Percentiles rank a stretch among this genome's conserved stretches.
Evolutionary conservation across 2,329 filamentous ascomycete genomes (phyloP).

Genomic region (Calonectria multiphialidica): DNA sequence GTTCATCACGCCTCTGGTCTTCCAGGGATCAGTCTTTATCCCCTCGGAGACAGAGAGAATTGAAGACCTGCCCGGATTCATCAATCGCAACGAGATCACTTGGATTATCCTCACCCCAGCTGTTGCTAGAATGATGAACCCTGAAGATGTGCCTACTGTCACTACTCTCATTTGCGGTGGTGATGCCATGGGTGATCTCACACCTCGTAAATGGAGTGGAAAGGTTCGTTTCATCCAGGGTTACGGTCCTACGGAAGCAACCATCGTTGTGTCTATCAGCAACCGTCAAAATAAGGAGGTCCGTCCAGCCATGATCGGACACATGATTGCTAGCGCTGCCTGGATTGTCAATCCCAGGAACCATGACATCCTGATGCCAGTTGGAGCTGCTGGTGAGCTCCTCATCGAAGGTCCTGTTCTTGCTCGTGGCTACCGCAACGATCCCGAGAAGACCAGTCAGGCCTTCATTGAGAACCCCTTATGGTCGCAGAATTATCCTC

Average conservation of each 20-base stretch:
- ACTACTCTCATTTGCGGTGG: conserved; percentile 40
- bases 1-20: conserved; percentile 34
- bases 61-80: conserved; percentile 26
- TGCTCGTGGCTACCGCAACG: conserved; percentile 62
- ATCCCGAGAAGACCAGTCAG: conserved; percentile 46
- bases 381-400: conserved; percentile 50
- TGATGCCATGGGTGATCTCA: conserved; percentile 39
- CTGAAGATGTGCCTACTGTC: conserved; percentile 29
- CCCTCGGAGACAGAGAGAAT: conserved; percentile 31
- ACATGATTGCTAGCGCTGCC: conserved; percentile 28
- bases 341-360: conserved; percentile 46
- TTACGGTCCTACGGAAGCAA: conserved; percentile 37
- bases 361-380: conserved; percentile 41
- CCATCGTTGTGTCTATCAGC: conserved; percentile 33
- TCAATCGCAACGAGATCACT: conserved; percentile 26
- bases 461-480: conserved; percentile 41
- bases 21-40: conserved; percentile 32
- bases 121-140: conserved; percentile 27
- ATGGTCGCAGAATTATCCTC: conserved; percentile 27
- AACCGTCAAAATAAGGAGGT: conserved; percentile 29
- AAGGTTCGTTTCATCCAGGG: conserved; percentile 32
- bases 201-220: conserved; percentile 33
- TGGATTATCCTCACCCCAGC: conserved; percentile 36
- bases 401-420: conserved; percentile 54
- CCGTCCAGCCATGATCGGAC: conserved; percentile 37